These are phyloP conservation scores for Rhizopogon vesiculosus DNA, from an alignment of 768 basidiomycete species.

Conservation along the genomic window DNA sequence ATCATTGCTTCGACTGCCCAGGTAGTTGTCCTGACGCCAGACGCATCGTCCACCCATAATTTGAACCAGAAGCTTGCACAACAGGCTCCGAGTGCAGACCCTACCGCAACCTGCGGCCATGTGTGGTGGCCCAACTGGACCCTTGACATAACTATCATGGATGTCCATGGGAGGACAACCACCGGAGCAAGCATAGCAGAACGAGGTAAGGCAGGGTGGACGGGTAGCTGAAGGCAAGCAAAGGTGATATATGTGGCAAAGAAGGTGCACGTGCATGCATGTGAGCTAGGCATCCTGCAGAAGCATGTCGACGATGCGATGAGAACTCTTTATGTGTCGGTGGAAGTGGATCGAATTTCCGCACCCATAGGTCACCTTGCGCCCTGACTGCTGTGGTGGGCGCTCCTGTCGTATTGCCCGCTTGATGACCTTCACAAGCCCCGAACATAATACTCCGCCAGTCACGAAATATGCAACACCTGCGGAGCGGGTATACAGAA, in stretches of 20 bases:
- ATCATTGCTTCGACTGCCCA: conserved; percentile 9
- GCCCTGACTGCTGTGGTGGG: conserved; percentile 36
- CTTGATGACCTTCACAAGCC: conserved; percentile 62
- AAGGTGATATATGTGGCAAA: conserved; percentile 58
- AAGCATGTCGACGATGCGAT: background rate
- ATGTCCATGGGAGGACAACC: conserved; percentile 51
- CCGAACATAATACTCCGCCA: conserved; percentile 52
- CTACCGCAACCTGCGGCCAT: conserved; percentile 60
- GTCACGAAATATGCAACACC: conserved; percentile 55
- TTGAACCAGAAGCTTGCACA: conserved; percentile 55
- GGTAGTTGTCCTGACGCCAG: conserved; percentile 16
- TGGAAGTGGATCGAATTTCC: conserved; percentile 11
- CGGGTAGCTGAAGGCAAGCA: conserved; percentile 52
- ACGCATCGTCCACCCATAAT: conserved; percentile 40
- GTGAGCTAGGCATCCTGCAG: conserved; percentile 78
- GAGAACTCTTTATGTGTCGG: background rate
- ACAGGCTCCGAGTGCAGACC: conserved; percentile 47
- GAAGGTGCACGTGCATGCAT: conserved; percentile 65
- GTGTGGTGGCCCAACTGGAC: conserved; percentile 79
- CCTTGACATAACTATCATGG: conserved; percentile 54
- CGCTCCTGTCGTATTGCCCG: conserved; percentile 58
- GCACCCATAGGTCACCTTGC: conserved; percentile 67
- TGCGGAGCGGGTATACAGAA: conserved; percentile 60
- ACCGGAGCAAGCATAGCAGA: conserved; percentile 31
- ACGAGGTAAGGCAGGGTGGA: conserved; percentile 50